These are phyloP conservation scores for Glycyrrhiza uralensis DNA, from an alignment of 306 rosid genomes.

Conservation along the genomic window DNA sequence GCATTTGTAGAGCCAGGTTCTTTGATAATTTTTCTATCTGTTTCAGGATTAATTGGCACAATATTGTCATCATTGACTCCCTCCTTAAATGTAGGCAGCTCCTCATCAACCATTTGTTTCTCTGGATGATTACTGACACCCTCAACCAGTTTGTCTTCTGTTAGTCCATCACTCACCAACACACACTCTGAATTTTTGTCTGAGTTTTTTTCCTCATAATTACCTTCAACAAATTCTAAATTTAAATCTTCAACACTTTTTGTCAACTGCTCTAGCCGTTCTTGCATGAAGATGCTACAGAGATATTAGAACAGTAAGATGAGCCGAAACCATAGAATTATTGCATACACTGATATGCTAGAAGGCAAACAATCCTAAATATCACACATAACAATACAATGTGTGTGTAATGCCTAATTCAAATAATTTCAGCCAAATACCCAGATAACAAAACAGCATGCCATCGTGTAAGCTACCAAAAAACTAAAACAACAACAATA, in stretches of 20 bases:
- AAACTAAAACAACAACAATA: conserved; percentile 1
- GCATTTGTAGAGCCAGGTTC: conserved; percentile 37
- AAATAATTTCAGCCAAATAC: conserved; percentile 3
- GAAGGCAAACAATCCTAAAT: background rate
- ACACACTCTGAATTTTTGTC: conserved; percentile 41
- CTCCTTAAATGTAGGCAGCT: conserved; percentile 35
- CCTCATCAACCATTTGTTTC: conserved; percentile 40
- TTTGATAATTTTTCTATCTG: conserved; percentile 33
- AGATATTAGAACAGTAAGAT: conserved; percentile 36
- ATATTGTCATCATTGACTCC: conserved; percentile 24
- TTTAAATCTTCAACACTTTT: conserved; percentile 61
- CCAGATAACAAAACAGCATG: conserved; percentile 7
- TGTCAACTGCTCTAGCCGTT: conserved; percentile 84
- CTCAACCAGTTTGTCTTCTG: conserved; percentile 37
- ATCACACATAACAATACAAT: background rate
- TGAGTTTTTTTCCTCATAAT: conserved; percentile 42
- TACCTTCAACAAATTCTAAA: conserved; percentile 47
- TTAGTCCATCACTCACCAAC: conserved; percentile 36
- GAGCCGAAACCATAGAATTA: conserved; percentile 6
- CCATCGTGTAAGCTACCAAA: conserved; percentile 13
- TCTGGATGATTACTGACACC: conserved; percentile 32
- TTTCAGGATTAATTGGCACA: conserved; percentile 45
- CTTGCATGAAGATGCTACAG: conserved; percentile 93
- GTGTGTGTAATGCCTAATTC: background rate
- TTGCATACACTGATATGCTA: background rate